Base-by-base conservation (phyloP, 2,329 filamentous ascomycete species). In the Aspergillus nomiae region DNA sequence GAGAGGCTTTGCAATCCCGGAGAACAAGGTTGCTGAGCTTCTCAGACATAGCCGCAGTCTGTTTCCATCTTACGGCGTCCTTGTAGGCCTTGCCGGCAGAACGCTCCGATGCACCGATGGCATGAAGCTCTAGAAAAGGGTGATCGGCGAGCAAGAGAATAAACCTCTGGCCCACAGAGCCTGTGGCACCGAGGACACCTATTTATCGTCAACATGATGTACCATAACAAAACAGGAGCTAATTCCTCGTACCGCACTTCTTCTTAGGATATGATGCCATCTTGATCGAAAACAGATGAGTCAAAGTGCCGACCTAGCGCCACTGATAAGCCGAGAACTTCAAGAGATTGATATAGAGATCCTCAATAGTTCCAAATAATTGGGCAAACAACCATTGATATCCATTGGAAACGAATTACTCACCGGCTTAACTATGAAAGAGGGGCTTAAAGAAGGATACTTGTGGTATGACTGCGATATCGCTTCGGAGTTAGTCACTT, bases 11-110 rank as follows among this genome's bases (percentile, higher is more conserved):
- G 83, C 95, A 98, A 75, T 92, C 89, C 75, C 92, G 90, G 61
- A 98, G 91, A 6, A 96, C 86, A 71, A 98, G 84, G 67, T 94
- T 89, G 69, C 88, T 92, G 63, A 96, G 81, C 67, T 84, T 84
- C 66, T 89, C 84, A 50, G 90, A 90, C 86, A 97, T 96, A 60
- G 92, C 91, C 61, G 87, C 82, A 11, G 91, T 86, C 82, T 98
- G 94, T 85, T 97, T 97, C 95, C 95, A 98, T 72, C 88, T 88
- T 66, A 96, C 94, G 45, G 94, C 94, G 86, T 97, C 92, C 79
- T 90, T 90, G 84, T 98, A 98, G 76, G 90, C 91, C 85, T 97
- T 97, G 74, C 94, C 94, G 8, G 92, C 92, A 11, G 93, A 97
- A 63, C 92, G 88, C 63, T 92, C 88, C 21, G 93, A 97, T 41